Base-by-base conservation (phyloP, 2,329 filamentous ascomycete genomes). In the Fusarium tupiense region DNA sequence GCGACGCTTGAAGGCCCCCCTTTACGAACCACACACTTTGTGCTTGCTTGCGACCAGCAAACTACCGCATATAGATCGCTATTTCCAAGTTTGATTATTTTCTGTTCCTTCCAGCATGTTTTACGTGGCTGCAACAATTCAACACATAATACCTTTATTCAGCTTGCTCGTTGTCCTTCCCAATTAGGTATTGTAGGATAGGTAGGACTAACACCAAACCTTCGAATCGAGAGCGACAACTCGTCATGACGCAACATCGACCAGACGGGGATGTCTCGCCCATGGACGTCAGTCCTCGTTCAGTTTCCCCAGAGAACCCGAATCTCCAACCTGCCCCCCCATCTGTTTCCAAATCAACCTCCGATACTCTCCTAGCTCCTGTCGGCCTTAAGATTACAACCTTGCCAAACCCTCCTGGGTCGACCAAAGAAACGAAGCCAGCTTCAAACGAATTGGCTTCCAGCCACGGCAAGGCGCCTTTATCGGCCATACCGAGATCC, bases 81-180 rank as follows among this genome's bases (percentile, higher is more conserved):
- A 64, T 56, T 37, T 58, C 60, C 60, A 59, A 56, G 37, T 46
- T 60, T 54, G 53, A 43, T 64, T 33, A 19, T 29, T 41, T 50
- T 37, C 53, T 47, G 44, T 57, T 71, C 50, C 29, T 59, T 69
- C 64, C 72, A 78, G 77, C 77, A 78, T 79, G 77, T 69, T 76
- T 56, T 58, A 40, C 40, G 58, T 64, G 70, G 50, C 54, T 61
- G 47, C 52, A 44, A 65, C 54, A 46, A 54, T 59, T 64, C 37
- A 78, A 64, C 52, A 77, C 58, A 75, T 47, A 73, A 49, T 44
- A 40, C 52, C 63, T 37, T 50, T 53, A 37, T 53, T 50, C 59
- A 46, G 54, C 52, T 67, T 46, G 47, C 40, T 56, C 61, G 62
- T 46, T 66, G 60, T 66, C 43, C 54, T 59, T 41, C 44, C 41